Base-by-base conservation (phyloP, 352 stramenopile genomes). In the Phytophthora quininea region DNA sequence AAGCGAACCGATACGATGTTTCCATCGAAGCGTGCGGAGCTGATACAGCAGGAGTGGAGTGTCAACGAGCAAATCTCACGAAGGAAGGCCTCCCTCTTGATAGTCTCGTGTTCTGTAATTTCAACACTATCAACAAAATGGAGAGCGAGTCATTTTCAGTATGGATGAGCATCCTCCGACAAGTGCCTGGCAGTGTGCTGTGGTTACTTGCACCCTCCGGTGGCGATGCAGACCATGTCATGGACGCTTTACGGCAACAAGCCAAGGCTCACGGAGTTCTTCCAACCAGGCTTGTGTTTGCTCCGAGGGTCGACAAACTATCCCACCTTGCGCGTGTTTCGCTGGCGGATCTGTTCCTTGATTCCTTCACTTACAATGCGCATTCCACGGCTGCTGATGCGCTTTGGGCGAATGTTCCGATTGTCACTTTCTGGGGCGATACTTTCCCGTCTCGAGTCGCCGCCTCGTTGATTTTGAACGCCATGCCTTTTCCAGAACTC, bases 101-200 rank as follows among this genome's bases (percentile, higher is more conserved):
- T 38, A 62, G 24, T 0, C 50, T 89, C 19, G 78, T 91, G 3
- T 97, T 98, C 67, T 96, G 89, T 54, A 97, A 97, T 64, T 98
- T 98, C 67, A 98, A 97, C 64, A 92, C 96, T 19, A 76, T 97
- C 48, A 95, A 97, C 86, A 98, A 98, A 64, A 97, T 98, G 64
- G 93, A 98, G 47, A 93, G 88, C 3, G 54, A 71, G 11, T 88
- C 89, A 5, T 98, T 98, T 67, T 59, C 64, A 0, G 69, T 89
- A 0, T 98, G 96, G 96, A 91, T 97, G 79, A 74, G 79, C 27
- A 86, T 98, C 37, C 64, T 98, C 3, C 79, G 82, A 27, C 86
- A 88, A 43, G 89, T 98, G 5, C 88, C 90, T 1, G 67, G 67
- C 8, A 92, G 88, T 40, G 74, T 98, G 9, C 69, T 98, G 3